Conservation (phyloP, 495 filamentous ascomycete genomes). For the Apodospora peruviana region DNA sequence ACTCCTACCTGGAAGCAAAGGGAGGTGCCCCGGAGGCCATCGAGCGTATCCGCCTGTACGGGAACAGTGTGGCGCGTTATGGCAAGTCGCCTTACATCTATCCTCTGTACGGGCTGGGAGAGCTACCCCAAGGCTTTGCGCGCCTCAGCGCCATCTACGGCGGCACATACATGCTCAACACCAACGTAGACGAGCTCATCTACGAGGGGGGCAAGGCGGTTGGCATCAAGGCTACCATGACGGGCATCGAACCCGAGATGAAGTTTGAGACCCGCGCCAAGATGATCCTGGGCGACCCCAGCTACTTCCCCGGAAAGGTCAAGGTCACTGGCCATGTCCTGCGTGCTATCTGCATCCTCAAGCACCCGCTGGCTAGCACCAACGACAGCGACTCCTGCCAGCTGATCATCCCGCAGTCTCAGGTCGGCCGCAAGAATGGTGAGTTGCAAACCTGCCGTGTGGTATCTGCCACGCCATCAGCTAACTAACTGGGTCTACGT, state of each 20-base stretch:
- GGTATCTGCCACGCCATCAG: too few relatives aligned
- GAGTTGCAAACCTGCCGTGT: too few relatives aligned
- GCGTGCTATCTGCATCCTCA: constrained; percentile 95
- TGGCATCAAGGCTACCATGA: constrained; percentile 97
- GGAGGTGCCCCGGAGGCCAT: constrained; percentile 82
- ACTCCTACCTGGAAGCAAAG: constrained; percentile 70
- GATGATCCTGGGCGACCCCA: constrained; percentile 93
- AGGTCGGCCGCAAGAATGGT: constrained; percentile 94
- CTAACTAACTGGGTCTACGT: background rate
- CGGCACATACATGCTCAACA: constrained; percentile 99
- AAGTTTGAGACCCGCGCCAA: constrained; percentile 93
- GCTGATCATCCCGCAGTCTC: constrained; percentile 95
- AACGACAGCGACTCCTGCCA: constrained; percentile 88
- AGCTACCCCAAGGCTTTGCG: constrained; percentile 97
- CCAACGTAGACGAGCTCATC: constrained; percentile 78
- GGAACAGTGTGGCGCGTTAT: constrained; percentile 95
- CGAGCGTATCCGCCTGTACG: constrained; percentile 89
- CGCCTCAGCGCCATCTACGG: constrained; percentile 97
- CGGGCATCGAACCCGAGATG: constrained; percentile 75
- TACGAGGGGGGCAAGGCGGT: constrained; percentile 76
- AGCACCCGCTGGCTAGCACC: constrained; percentile 83
- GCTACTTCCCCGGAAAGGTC: constrained; percentile 89
- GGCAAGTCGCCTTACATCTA: constrained; percentile 99
- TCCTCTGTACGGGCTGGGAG: constrained; percentile 93
- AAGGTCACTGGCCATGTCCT: constrained; percentile 82